Conservation (phyloP, 805 yeast species). For the Saturnispora saitoi region DNA sequence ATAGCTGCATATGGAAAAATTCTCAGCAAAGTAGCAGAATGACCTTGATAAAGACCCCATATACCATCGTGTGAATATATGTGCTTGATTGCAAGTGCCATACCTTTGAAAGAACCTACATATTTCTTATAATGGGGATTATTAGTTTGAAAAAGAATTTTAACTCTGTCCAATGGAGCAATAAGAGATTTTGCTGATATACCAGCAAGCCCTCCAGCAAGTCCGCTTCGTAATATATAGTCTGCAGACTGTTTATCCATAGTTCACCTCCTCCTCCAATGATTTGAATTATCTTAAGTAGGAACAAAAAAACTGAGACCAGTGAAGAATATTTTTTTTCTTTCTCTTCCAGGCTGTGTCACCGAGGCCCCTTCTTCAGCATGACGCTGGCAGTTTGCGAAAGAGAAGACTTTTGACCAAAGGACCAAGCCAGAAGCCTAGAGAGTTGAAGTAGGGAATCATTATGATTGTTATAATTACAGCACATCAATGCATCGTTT, state of each 20-base stretch:
- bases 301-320: not conserved
- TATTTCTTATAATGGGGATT: constrained; percentile 80
- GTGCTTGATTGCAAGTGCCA: constrained; percentile 59
- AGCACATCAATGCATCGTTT: constrained; percentile 1
- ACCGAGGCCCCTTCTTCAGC: not conserved
- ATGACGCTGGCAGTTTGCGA: not conserved
- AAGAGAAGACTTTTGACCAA: not conserved
- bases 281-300: not conserved
- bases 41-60: constrained; percentile 86
- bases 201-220: constrained; percentile 95
- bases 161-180: constrained; percentile 93
- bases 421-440: constrained; percentile 3
- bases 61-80: constrained; percentile 67
- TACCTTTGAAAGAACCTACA: constrained; percentile 73
- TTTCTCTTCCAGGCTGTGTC: not conserved
- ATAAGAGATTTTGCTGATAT: constrained; percentile 91
- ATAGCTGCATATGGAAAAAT: constrained; percentile 97
- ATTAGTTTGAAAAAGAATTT: constrained; percentile 89
- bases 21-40: constrained; percentile 82
- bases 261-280: not conserved
- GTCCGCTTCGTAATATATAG: constrained; percentile 73
- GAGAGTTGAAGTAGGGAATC: not conserved
- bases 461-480: not conserved
- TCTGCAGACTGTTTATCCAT: constrained; percentile 66
- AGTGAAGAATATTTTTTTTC: not conserved